Conservation (phyloP, 2,329 filamentous ascomycete species). For the Cytospora schulzeri region DNA sequence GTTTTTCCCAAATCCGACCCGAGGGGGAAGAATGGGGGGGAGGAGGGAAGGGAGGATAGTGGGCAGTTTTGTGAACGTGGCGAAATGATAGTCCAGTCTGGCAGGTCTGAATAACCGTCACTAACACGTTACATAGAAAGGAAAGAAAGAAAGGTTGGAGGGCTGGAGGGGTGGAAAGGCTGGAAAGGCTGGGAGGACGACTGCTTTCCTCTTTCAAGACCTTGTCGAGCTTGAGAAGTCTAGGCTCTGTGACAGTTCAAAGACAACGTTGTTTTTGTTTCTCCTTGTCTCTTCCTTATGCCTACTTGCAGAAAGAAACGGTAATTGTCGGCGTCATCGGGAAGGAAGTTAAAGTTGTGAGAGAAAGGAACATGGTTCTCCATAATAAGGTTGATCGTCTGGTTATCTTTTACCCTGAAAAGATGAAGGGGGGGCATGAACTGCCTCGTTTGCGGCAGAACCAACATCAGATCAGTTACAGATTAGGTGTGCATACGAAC, state of each 20-base stretch:
- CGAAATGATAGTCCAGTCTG: neutral
- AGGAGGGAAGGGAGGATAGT: neutral
- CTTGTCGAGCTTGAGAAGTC: too few relatives aligned
- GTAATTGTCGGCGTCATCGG: neutral
- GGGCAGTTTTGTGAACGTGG: neutral
- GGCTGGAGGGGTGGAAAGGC: neutral
- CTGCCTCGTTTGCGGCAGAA: neutral
- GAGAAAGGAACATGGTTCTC: too few relatives aligned
- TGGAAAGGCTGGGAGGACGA: too few relatives aligned
- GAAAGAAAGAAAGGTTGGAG: too few relatives aligned
- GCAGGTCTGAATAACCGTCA: constrained; percentile 13
- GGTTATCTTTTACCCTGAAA: neutral
- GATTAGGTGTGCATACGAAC: neutral
- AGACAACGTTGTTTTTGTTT: too few relatives aligned
- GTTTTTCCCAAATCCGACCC: neutral
- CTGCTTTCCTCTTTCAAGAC: neutral
- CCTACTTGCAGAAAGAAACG: neutral
- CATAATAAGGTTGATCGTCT: neutral
- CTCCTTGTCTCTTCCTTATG: neutral
- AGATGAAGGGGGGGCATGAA: too few relatives aligned
- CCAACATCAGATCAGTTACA: neutral
- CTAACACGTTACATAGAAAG: constrained; percentile 12
- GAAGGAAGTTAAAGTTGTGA: neutral
- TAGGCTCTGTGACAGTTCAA: too few relatives aligned
- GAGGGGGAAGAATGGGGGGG: neutral